These are phyloP conservation scores for Acrocalymma vagum DNA, from an alignment of 2,329 filamentous ascomycete species.

Conservation along the genomic window DNA sequence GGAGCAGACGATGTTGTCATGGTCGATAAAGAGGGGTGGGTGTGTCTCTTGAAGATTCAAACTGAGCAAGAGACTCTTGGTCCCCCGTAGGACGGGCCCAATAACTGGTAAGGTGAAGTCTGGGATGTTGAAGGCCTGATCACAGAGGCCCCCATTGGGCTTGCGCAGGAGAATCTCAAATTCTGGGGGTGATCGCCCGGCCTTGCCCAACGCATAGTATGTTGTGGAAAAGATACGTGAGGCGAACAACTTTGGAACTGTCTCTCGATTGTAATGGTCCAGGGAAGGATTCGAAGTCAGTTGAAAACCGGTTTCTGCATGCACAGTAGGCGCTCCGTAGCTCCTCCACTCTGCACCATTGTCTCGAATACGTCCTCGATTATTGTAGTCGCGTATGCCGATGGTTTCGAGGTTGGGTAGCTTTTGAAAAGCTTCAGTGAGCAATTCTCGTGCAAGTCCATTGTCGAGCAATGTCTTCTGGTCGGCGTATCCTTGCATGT, in stretches of 20 bases:
- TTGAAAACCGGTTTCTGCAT: slow-evolving; percentile 44
- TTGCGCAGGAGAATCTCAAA: slow-evolving; percentile 59
- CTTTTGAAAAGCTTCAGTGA: slow-evolving; percentile 64
- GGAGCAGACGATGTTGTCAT: too few relatives aligned
- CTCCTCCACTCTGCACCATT: slow-evolving; percentile 58
- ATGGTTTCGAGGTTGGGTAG: slow-evolving; percentile 65
- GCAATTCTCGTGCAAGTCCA: slow-evolving; percentile 62
- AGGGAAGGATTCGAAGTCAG: slow-evolving; percentile 16
- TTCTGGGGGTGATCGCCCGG: slow-evolving; percentile 47
- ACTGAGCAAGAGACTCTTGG: slow-evolving; percentile 57
- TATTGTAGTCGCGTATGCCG: slow-evolving; percentile 68
- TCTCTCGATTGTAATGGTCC: slow-evolving; percentile 4
- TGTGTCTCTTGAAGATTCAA: slow-evolving; percentile 23
- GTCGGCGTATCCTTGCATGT: slow-evolving; percentile 28
- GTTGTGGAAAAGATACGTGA: slow-evolving; percentile 24
- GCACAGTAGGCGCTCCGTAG: slow-evolving; percentile 59
- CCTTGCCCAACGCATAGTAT: slow-evolving; percentile 30
- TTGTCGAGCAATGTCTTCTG: slow-evolving; percentile 44
- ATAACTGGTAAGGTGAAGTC: slow-evolving; percentile 48
- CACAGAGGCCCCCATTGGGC: slow-evolving; percentile 44
- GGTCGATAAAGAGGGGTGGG: too few relatives aligned
- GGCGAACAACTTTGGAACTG: too few relatives aligned
- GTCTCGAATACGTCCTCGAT: slow-evolving; percentile 60
- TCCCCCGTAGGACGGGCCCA: slow-evolving; percentile 52
- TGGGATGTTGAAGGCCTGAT: slow-evolving; percentile 57